Conservation (phyloP, 192 early-diverging fungal species). For the Backusella psychrophila region DNA sequence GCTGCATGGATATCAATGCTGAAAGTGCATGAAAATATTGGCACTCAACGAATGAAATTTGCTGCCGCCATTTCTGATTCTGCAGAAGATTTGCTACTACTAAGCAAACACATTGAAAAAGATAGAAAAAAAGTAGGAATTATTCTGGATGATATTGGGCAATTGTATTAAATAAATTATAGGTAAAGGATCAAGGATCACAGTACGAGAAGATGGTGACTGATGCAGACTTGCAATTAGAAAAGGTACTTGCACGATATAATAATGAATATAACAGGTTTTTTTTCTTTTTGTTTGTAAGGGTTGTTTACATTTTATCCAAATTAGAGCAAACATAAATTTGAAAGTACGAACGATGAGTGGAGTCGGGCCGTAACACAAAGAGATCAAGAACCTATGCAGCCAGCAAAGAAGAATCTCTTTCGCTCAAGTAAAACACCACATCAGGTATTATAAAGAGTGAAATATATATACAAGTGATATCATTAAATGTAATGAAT, state of each 20-base stretch:
- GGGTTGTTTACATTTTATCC: slow-evolving; percentile 6
- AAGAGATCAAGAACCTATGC: slow-evolving; percentile 43
- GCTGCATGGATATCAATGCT: slow-evolving; percentile 73
- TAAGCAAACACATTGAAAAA: slow-evolving; percentile 77
- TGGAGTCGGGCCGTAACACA: slow-evolving; percentile 77
- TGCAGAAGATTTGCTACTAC: slow-evolving; percentile 74
- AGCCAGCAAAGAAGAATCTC: slow-evolving; percentile 42
- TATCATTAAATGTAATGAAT: neutral
- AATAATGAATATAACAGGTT: neutral
- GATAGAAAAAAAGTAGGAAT: slow-evolving; percentile 67
- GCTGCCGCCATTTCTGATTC: slow-evolving; percentile 66
- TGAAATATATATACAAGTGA: neutral
- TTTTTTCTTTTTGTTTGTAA: neutral
- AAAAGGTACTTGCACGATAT: slow-evolving; percentile 57
- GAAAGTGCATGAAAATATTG: slow-evolving; percentile 82
- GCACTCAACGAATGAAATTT: slow-evolving; percentile 77
- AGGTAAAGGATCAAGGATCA: slow-evolving; percentile 70
- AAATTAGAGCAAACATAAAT: slow-evolving; percentile 55
- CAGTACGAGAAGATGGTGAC: slow-evolving; percentile 74
- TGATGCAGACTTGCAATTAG: slow-evolving; percentile 76
- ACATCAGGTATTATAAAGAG: slow-evolving; percentile 50
- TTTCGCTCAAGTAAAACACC: slow-evolving; percentile 55
- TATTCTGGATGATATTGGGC: neutral
- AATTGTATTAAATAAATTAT: neutral
- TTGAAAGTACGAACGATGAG: slow-evolving; percentile 77